Percentiles rank a stretch among this genome's conserved stretches.
These are phyloP conservation scores for Leavenworthia alabamica DNA, from an alignment of 345 rosid species.

Conservation along the genomic window DNA sequence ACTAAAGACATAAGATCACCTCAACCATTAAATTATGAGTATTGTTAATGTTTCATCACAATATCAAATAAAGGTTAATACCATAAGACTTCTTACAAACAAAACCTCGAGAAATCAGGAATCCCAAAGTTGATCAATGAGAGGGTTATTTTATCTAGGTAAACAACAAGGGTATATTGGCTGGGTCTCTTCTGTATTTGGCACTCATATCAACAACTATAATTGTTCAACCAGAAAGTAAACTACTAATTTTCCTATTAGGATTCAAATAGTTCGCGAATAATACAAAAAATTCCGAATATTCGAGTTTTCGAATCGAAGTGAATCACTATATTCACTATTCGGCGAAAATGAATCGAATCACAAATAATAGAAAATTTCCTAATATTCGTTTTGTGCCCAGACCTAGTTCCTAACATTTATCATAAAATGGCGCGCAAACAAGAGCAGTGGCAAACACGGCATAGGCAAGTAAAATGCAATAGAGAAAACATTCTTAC, in stretches of 20 bases:
- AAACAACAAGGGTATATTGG: not conserved
- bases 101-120: not conserved
- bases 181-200: too few relatives aligned
- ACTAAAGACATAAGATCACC: slow-evolving; percentile 11
- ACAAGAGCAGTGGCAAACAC: not conserved
- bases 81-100: too few relatives aligned
- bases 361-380: too few relatives aligned
- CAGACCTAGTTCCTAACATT: too few relatives aligned
- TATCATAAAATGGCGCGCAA: too few relatives aligned
- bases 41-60: not conserved
- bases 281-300: too few relatives aligned
- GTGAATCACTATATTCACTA: too few relatives aligned
- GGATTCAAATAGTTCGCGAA: too few relatives aligned
- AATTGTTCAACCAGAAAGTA: not conserved
- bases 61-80: not conserved
- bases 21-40: not conserved
- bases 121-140: not conserved
- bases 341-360: too few relatives aligned
- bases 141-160: not conserved
- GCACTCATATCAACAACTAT: not conserved
- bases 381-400: too few relatives aligned
- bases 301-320: too few relatives aligned
- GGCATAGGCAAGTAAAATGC: not conserved
- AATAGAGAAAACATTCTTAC: slow-evolving; percentile 38
- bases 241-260: not conserved